Evolutionary conservation across 2,329 filamentous ascomycete genomes (phyloP).

Genomic region (Stachybotrys chlorohalonatus): DNA sequence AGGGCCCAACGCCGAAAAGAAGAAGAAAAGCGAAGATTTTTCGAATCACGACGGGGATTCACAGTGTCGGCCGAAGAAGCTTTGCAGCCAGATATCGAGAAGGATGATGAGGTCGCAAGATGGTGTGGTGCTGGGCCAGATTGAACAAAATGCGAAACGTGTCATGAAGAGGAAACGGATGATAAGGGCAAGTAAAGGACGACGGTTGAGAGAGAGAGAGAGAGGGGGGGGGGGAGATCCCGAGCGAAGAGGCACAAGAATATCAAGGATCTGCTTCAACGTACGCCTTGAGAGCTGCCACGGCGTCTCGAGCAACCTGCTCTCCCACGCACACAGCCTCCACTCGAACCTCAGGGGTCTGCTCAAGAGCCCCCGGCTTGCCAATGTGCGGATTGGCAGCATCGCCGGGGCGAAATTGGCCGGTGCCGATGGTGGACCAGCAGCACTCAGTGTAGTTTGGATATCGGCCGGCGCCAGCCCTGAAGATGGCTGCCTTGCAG

Average conservation of each 20-base stretch:
- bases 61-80: too few relatives aligned
- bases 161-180: not conserved
- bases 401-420: slow-evolving; percentile 57
- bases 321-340: slow-evolving; percentile 55
- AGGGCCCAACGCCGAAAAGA: not conserved
- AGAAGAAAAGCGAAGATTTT: not conserved
- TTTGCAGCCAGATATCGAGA: too few relatives aligned
- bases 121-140: too few relatives aligned
- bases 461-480: slow-evolving; percentile 47
- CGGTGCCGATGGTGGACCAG: slow-evolving; percentile 43
- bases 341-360: slow-evolving; percentile 50
- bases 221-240: not conserved
- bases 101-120: too few relatives aligned
- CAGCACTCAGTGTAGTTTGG: slow-evolving; percentile 46
- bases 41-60: too few relatives aligned
- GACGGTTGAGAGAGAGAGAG: not conserved
- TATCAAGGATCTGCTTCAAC: slow-evolving; percentile 14
- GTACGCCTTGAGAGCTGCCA: slow-evolving; percentile 56
- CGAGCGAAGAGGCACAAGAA: not conserved
- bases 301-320: slow-evolving; percentile 45
- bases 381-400: slow-evolving; percentile 57
- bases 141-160: not conserved
- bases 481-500: slow-evolving; percentile 47
- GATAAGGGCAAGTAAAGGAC: not conserved
- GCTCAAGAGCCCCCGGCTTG: slow-evolving; percentile 44